Conservation (phyloP, 495 filamentous ascomycete genomes). For the Penicillium alfredii region DNA sequence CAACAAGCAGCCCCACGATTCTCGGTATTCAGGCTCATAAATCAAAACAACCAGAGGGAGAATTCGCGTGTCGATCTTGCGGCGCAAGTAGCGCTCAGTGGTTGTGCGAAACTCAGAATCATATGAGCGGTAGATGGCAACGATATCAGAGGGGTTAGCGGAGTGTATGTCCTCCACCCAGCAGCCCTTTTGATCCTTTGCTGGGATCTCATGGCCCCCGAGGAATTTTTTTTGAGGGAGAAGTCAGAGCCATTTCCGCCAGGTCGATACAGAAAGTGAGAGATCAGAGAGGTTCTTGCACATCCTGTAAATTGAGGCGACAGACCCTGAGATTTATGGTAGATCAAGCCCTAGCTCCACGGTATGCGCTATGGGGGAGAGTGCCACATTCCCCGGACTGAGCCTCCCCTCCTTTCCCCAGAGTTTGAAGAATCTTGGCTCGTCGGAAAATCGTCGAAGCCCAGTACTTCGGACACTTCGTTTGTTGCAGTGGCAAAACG, state of each 20-base stretch:
- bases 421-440: slow-evolving; percentile 2
- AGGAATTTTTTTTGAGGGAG: neutral
- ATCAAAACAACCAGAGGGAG: slow-evolving; percentile 56
- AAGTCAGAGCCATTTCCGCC: neutral
- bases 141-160: slow-evolving; percentile 1
- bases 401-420: slow-evolving; percentile 1
- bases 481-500: too few relatives aligned
- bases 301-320: neutral
- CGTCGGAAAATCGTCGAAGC: slow-evolving; percentile 8
- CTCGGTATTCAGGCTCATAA: slow-evolving; percentile 35
- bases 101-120: slow-evolving; percentile 10
- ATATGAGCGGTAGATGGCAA: slow-evolving; percentile 13
- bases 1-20: slow-evolving; percentile 18
- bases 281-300: neutral
- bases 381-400: neutral
- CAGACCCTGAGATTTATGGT: neutral
- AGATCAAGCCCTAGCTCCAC: neutral
- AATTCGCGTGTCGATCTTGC: slow-evolving; percentile 52
- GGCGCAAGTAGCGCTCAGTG: slow-evolving; percentile 24
- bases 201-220: neutral
- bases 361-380: neutral
- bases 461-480: neutral
- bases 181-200: neutral
- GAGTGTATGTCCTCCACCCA: slow-evolving; percentile 12
- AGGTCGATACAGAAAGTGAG: slow-evolving; percentile 1